Evolutionary conservation across 106 monocot genomes (phyloP).

Genomic region (Hemerocallis citrina): DNA sequence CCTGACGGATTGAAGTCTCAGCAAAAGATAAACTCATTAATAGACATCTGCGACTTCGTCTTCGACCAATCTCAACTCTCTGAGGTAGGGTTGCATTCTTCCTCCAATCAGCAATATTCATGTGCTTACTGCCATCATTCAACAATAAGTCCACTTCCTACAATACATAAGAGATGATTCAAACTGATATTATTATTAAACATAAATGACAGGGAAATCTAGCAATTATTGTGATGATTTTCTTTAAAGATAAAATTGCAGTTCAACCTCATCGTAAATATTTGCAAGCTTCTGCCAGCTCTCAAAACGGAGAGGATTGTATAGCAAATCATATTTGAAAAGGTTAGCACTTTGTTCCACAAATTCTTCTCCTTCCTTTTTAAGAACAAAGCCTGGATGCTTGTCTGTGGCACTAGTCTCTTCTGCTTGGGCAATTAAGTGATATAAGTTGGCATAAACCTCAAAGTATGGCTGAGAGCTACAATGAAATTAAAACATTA

Average conservation of each 20-base stretch:
- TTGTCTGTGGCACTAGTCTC: conserved; percentile 95
- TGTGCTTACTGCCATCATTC: conserved; percentile 97
- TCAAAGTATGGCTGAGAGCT: conserved; percentile 69
- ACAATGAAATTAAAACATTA: conserved; percentile 5
- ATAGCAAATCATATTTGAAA: conserved; percentile 88
- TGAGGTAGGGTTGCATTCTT: conserved; percentile 49
- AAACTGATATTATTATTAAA: not conserved
- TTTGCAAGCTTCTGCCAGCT: conserved; percentile 99
- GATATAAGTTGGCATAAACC: conserved; percentile 91
- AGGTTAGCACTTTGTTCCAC: conserved; percentile 89
- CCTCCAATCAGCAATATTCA: conserved; percentile 74
- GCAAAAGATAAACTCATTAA: conserved; percentile 89
- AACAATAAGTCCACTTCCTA: conserved; percentile 93
- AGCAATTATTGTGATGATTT: too few relatives aligned
- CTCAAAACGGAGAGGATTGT: conserved; percentile 91
- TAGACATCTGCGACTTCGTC: conserved; percentile 77
- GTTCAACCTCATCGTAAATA: conserved; percentile 86
- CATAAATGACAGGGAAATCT: not conserved
- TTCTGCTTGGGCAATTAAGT: conserved; percentile 81
- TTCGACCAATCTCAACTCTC: conserved; percentile 89
- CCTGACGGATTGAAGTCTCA: conserved; percentile 54
- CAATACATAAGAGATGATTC: not conserved
- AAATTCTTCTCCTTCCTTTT: conserved; percentile 94
- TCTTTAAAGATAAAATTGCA: not conserved
- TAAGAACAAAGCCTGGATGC: conserved; percentile 87